These are phyloP conservation scores for Chaetomiaceae sp. DNA, from an alignment of 2,329 filamentous ascomycete genomes.

Conservation along the genomic window DNA sequence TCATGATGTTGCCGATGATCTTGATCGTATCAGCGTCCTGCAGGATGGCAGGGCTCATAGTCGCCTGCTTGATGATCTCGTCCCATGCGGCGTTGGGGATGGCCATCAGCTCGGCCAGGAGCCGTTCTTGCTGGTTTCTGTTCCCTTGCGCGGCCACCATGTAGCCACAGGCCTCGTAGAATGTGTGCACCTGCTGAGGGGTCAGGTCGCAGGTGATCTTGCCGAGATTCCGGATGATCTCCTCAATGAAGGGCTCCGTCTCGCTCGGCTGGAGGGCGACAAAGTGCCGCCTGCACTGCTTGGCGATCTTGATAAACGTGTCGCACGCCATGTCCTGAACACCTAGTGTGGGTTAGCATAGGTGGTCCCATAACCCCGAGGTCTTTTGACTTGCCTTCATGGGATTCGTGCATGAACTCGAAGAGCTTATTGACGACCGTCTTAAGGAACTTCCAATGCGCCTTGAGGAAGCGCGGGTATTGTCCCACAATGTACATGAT, in stretches of 20 bases:
- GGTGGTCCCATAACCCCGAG: too few relatives aligned
- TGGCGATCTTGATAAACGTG: slow-evolving; percentile 99
- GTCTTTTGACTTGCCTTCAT: slow-evolving; percentile 63
- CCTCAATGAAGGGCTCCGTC: slow-evolving; percentile 93
- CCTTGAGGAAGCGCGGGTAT: slow-evolving; percentile 96
- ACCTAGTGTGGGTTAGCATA: slow-evolving; percentile 43
- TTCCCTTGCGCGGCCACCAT: slow-evolving; percentile 99
- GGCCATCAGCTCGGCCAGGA: slow-evolving; percentile 88
- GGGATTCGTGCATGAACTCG: slow-evolving; percentile 99
- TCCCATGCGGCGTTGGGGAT: slow-evolving; percentile 95
- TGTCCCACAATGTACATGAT: slow-evolving; percentile 99
- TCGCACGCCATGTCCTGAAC: slow-evolving; percentile 99
- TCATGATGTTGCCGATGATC: slow-evolving; percentile 99
- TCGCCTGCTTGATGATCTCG: slow-evolving; percentile 84
- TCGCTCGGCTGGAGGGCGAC: slow-evolving; percentile 93
- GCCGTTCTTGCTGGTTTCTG: slow-evolving; percentile 84
- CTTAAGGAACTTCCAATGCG: slow-evolving; percentile 99
- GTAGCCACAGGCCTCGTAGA: slow-evolving; percentile 97
- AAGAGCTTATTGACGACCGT: slow-evolving; percentile 99
- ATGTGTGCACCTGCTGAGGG: slow-evolving; percentile 96
- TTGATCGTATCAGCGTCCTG: slow-evolving; percentile 96
- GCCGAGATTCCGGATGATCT: slow-evolving; percentile 91
- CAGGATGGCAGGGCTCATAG: slow-evolving; percentile 75
- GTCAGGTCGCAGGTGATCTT: slow-evolving; percentile 95
- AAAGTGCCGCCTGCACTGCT: slow-evolving; percentile 96